These are phyloP conservation scores for Irpex sp. DNA, from an alignment of 1,284 basidiomycete species.

Conservation along the genomic window DNA sequence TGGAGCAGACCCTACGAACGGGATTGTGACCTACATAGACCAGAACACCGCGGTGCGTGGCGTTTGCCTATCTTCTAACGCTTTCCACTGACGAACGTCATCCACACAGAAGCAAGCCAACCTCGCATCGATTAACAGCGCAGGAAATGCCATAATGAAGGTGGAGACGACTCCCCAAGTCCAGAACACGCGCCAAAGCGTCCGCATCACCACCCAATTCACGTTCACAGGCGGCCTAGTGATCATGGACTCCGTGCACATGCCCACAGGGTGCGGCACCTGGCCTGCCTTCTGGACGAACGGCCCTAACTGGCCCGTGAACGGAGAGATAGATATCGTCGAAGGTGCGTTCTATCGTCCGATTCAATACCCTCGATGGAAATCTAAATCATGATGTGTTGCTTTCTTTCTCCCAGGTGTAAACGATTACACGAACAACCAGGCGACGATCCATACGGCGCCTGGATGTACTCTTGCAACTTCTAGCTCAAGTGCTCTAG, in stretches of 20 bases:
- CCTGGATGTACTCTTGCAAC: constrained; percentile 65
- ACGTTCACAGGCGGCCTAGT: constrained; percentile 68
- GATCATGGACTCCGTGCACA: constrained; percentile 83
- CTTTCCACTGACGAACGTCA: constrained; percentile 7
- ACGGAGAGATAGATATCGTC: constrained; percentile 85
- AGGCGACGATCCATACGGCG: constrained; percentile 77
- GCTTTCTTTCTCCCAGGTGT: constrained; percentile 33
- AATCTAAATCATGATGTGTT: constrained; percentile 80
- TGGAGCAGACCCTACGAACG: constrained; percentile 76
- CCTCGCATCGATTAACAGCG: constrained; percentile 57
- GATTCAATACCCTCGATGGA: constrained; percentile 43
- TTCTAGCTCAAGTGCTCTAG: constrained; percentile 43
- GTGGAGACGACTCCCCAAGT: constrained; percentile 80
- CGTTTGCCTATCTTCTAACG: constrained; percentile 8
- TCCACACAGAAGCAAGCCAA: constrained; percentile 40
- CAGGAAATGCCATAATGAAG: constrained; percentile 76
- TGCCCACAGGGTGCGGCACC: constrained; percentile 86
- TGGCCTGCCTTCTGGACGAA: constrained; percentile 72
- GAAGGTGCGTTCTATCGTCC: constrained; percentile 40
- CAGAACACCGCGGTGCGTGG: constrained; percentile 50
- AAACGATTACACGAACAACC: constrained; percentile 75
- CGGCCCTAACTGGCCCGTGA: constrained; percentile 69
- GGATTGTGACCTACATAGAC: constrained; percentile 58
- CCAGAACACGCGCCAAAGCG: constrained; percentile 60
- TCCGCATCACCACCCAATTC: constrained; percentile 70